phyloP scores from a whole-genome alignment of 345 rosid species.

The Excoecaria agallocha region DNA sequence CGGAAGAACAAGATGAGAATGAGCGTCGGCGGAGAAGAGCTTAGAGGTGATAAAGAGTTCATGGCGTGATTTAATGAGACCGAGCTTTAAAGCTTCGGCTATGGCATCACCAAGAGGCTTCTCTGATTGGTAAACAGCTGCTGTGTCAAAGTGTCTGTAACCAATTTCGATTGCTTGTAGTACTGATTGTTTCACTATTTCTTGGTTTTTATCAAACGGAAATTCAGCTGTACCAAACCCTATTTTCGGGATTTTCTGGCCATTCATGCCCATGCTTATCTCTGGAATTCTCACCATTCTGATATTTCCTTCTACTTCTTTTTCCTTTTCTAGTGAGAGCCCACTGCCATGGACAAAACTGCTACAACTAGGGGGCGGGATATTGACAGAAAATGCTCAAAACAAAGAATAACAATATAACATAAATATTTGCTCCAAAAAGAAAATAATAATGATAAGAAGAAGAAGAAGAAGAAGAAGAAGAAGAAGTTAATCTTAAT shows the following conservation, averaged over 20 bases:
- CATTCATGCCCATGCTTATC: background rate
- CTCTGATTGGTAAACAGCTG: conserved; percentile 52
- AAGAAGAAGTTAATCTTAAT: too few species aligned
- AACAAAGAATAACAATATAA: too few species aligned
- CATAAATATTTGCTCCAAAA: too few species aligned
- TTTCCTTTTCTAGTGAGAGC: too few species aligned
- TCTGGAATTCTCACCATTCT: background rate
- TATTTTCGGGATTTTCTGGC: background rate
- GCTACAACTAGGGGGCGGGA: too few species aligned
- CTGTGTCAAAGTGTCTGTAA: conserved; percentile 72
- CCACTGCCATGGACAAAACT: too few species aligned
- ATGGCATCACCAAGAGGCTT: conserved; percentile 57
- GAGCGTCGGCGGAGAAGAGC: conserved; percentile 51
- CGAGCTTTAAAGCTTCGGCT: conserved; percentile 40
- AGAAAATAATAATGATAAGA: too few species aligned
- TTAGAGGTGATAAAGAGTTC: conserved; percentile 67
- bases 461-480: too few species aligned
- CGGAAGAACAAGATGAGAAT: conserved; percentile 49
- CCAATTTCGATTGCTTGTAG: conserved; percentile 47
- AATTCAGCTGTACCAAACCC: conserved; percentile 30
- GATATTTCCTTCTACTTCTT: too few species aligned
- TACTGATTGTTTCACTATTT: conserved; percentile 10
- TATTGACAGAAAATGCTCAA: too few species aligned
- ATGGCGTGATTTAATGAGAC: conserved; percentile 41
- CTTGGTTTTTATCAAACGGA: conserved; percentile 10